Conservation (phyloP, 306 rosid species). For the Fragaria nilgerrensis region DNA sequence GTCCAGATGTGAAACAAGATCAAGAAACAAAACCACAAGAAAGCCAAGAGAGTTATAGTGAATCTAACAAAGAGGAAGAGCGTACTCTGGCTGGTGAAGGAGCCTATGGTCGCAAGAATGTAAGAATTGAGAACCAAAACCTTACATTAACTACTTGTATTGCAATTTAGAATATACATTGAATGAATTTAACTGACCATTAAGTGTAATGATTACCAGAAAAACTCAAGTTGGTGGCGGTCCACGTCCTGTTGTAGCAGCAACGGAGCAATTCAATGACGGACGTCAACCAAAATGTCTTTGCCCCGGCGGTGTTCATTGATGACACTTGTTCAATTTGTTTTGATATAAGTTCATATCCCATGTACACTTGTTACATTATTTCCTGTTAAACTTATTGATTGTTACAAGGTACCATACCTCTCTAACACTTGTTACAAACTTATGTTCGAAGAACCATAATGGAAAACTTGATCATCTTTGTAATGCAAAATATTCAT, state of each 20-base stretch:
- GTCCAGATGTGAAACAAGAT: background rate
- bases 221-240: slow-evolving; percentile 7
- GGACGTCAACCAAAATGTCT: background rate
- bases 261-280: slow-evolving; percentile 8
- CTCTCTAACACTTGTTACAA: no score
- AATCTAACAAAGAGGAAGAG: slow-evolving; percentile 10
- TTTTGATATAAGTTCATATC: background rate
- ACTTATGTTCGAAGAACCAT: no score
- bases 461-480: no score
- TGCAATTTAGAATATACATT: background rate
- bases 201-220: background rate
- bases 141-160: background rate
- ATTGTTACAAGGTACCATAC: no score
- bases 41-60: background rate
- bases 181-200: background rate
- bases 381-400: no score
- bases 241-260: slow-evolving; percentile 7
- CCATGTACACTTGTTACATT: background rate
- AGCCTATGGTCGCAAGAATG: slow-evolving; percentile 15
- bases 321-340: background rate
- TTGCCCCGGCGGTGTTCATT: background rate
- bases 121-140: background rate
- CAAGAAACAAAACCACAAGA: background rate
- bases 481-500: no score
- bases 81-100: slow-evolving; percentile 8